These are phyloP conservation scores for Eudorina sp. DNA, from an alignment of 139 green algal genomes.

Conservation along the genomic window DNA sequence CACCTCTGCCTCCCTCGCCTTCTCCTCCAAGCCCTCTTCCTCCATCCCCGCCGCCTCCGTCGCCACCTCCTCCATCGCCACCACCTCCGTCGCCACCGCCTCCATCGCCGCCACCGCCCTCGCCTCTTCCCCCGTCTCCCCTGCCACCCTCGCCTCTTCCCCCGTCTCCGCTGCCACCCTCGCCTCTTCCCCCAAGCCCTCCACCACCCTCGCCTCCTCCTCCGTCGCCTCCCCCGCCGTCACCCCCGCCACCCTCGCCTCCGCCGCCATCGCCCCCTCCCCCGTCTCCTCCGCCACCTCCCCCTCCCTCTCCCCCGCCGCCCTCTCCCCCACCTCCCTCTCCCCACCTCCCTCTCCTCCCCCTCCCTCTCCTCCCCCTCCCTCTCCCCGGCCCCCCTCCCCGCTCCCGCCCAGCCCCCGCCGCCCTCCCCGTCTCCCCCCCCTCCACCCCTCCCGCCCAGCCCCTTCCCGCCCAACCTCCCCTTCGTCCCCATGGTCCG, in stretches of 20 bases:
- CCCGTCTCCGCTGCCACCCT: neutral
- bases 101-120: conserved; percentile 2
- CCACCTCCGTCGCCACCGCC: neutral
- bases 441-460: neutral
- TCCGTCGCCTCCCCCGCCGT: neutral
- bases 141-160: neutral
- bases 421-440: neutral
- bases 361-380: neutral
- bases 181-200: neutral
- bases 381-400: neutral
- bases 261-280: neutral
- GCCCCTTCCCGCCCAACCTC: neutral
- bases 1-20: neutral
- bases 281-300: neutral
- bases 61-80: neutral
- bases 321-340: neutral
- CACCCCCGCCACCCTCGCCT: neutral
- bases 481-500: neutral
- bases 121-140: neutral
- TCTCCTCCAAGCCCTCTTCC: neutral
- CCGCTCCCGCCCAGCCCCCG: neutral
- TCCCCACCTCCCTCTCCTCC: neutral
- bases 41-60: neutral
- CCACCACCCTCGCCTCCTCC: neutral
- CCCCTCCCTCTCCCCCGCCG: neutral